Base-by-base conservation (phyloP, 495 filamentous ascomycete species). In the Penicillium coprophilum region DNA sequence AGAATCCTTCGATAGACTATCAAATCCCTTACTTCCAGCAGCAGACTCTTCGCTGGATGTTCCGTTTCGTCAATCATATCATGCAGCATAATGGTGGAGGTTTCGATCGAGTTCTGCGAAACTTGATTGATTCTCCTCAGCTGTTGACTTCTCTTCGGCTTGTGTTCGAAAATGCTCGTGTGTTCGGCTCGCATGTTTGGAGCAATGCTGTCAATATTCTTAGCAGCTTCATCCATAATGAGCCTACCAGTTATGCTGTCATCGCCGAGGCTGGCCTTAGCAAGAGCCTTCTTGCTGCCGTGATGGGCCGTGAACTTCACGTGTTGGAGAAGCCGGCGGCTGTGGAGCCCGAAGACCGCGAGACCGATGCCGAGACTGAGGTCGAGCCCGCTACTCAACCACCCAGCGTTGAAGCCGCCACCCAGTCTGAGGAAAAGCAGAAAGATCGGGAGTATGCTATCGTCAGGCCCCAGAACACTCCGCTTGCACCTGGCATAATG, bases 161-260 rank as follows among this genome's bases (percentile, higher is more conserved):
- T 34, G 90, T 97, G n/a, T 88, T 96, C 52, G 81, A 85, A 51
- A 88, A 96, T 56, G 85, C 85, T 24, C 69, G 71, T 13, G 76
- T 89, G 15, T 99, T 91, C 67, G 95, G 95, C 40, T 90, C 91
- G 12, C 84, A 89, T 60, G 90, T 97, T 15, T 99, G 95, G 95
- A 95, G 91, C 53, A 88, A 89, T 65, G 87, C 90, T 17, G 89
- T 94, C 54, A 88, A 87, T 59, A 91, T 97, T 60, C 79, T 97
- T 27, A 93, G 89, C 71, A 93, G 87, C 64, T 97, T 97, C 76
- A 96, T 99, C 56, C 95, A 99, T 71, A 97, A 97, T 66, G 95
- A 99, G 63, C 95, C 95, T 3, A 97, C 95, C 5, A 99, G 95
- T 65, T 97, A 97, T 66, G 85, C 89, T 27, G 90, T 96, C 17